Percentiles rank a stretch among this genome's conserved stretches.
Evolutionary conservation across 139 green algal species (phyloP).

Genomic region (Chlorella sp.): DNA sequence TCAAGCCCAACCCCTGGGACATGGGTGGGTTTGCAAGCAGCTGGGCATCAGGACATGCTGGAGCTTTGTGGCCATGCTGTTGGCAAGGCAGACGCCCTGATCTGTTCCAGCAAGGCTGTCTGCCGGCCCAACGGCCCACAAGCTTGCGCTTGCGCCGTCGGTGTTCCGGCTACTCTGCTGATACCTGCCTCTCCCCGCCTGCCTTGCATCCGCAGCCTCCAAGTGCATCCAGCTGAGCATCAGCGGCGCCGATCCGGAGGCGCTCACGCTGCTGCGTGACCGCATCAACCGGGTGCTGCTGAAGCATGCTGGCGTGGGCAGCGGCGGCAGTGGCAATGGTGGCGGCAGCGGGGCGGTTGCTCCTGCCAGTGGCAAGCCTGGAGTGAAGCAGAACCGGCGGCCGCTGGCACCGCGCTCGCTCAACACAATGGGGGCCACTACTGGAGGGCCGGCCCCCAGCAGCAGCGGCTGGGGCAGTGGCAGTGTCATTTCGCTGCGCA

Average conservation of each 20-base stretch:
- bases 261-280: constrained; percentile 6
- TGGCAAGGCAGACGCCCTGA: too few species aligned
- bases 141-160: too few species aligned
- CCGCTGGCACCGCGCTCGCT: constrained; percentile 30
- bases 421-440: constrained; percentile 10
- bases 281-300: constrained; percentile 10
- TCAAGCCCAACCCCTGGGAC: constrained; percentile 45
- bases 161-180: too few species aligned
- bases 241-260: not conserved
- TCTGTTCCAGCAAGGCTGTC: too few species aligned
- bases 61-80: too few species aligned
- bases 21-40: not conserved
- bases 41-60: too few species aligned
- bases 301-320: not conserved
- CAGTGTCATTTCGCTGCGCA: not conserved
- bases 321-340: not conserved
- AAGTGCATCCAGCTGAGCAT: constrained; percentile 40
- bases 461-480: not conserved
- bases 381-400: not conserved
- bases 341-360: too few species aligned
- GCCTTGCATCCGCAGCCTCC: not conserved
- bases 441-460: not conserved
- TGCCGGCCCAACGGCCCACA: too few species aligned
- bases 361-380: not conserved
- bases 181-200: too few species aligned